Evolutionary conservation across 1,139 yeast species (phyloP), one percentile per base, ranked within the genome.

Genomic region (Kazachstania sp.): DNA sequence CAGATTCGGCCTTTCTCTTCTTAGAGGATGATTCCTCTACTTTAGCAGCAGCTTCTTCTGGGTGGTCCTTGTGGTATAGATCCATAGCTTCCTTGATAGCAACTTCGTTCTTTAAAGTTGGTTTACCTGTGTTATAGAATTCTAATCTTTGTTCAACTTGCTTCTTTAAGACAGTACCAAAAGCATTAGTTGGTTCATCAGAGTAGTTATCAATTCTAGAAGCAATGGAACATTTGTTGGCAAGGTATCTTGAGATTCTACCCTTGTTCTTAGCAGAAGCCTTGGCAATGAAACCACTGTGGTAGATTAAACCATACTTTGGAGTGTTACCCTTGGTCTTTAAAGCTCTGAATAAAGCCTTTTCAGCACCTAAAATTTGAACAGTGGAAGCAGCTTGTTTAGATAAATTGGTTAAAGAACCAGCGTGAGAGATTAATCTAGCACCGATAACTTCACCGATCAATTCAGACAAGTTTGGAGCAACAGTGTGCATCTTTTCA

Each of bases 381-480:
- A 94, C 87, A 51, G 98, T 92, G 32, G 98, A 92, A 56, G 99
- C 97, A 59, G 99, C 97, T 55, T 95, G 95, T 75, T 92, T 92
- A 54, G 98, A 95, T 63, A 92, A 77, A 57, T 92, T 86, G 61
- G 92, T 83, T 64, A 92, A 76, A 58, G 96, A 86, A 65, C 98
- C 98, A 48, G 97, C 87, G 66, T 94, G 98, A 45, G 98, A 92
- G 66, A 92, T 94, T 65, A 92, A 79, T 72, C 98, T 81, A 50
- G 98, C 98, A 71, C 98, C 98, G 51, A 92, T 96, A 63, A 94
- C 80, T 73, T 92, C 98, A 66, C 98, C 98, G 60, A 92, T 95
- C 59, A 92, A 78, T 50, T 92, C 84, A 46, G 98, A 86, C 68
- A 94, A 79, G 71, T 92, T 92, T 65, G 98, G 98, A 54, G 98